phyloP scores from a whole-genome alignment of 768 basidiomycete species.

The Serendipita vermifera region DNA sequence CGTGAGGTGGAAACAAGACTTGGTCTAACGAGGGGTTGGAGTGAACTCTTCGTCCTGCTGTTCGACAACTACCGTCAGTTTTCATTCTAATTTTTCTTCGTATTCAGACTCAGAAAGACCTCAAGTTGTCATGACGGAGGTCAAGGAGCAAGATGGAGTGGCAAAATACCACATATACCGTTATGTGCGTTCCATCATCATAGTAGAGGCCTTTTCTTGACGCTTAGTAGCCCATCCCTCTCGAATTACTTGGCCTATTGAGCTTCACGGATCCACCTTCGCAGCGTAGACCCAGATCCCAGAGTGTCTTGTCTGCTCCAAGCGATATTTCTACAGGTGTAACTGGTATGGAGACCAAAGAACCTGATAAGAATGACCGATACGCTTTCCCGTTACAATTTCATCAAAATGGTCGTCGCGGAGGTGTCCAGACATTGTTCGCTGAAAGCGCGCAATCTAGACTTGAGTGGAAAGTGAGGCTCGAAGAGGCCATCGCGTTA shows the following conservation, averaged over 20 bases:
- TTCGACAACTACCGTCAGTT: conserved; percentile 88
- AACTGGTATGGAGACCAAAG: conserved; percentile 19
- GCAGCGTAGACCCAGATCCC: conserved; percentile 43
- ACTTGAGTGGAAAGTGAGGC: conserved; percentile 75
- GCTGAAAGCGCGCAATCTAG: conserved; percentile 68
- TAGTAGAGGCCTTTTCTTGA: background rate
- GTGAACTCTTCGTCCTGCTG: conserved; percentile 75
- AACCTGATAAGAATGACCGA: conserved; percentile 46
- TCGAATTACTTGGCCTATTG: conserved; percentile 77
- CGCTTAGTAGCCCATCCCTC: conserved; percentile 62
- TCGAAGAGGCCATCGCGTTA: conserved; percentile 77
- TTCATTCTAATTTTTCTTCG: background rate
- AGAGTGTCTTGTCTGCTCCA: conserved; percentile 15
- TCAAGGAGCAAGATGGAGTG: conserved; percentile 61
- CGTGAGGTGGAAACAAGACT: conserved; percentile 82
- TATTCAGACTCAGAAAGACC: background rate
- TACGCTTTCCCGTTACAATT: conserved; percentile 79
- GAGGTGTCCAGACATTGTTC: conserved; percentile 76
- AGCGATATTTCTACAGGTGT: conserved; percentile 21
- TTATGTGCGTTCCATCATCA: conserved; percentile 38
- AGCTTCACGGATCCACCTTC: conserved; percentile 71
- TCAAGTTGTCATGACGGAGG: conserved; percentile 78
- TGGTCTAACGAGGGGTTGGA: conserved; percentile 82
- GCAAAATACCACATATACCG: conserved; percentile 69
- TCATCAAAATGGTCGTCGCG: conserved; percentile 78